phyloP scores from a whole-genome alignment of 345 rosid species.

The Syzygium aqueum region DNA sequence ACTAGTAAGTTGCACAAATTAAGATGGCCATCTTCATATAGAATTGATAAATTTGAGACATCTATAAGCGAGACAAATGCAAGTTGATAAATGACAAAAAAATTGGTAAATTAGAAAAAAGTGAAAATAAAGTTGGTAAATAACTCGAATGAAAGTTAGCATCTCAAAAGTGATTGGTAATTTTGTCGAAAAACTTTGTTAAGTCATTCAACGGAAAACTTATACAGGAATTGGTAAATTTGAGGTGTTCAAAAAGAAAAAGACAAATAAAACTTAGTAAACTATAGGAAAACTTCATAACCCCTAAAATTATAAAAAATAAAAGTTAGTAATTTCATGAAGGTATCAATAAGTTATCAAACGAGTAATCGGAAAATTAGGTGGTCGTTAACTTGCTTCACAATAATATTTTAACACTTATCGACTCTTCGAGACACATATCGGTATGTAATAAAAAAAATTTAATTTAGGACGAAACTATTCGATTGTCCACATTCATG shows the following conservation, averaged over 20 bases:
- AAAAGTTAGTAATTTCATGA: not conserved
- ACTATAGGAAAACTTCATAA: not conserved
- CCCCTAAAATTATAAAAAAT: not conserved
- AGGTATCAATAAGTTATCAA: not conserved
- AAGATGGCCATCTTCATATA: not conserved
- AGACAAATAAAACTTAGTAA: not conserved
- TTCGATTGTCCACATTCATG: too few species aligned
- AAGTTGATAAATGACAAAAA: not conserved
- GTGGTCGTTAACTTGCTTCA: fast-evolving
- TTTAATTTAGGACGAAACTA: too few species aligned
- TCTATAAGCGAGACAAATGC: not conserved
- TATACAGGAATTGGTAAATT: not conserved
- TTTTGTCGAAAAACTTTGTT: not conserved
- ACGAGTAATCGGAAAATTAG: not conserved
- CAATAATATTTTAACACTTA: not conserved
- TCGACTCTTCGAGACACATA: not conserved
- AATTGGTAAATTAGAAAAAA: not conserved
- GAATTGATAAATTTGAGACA: not conserved
- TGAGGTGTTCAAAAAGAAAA: not conserved
- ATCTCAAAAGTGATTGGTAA: not conserved
- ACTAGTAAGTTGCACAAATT: not conserved
- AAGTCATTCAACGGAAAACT: not conserved
- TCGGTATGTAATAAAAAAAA: not conserved
- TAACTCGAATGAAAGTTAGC: not conserved
- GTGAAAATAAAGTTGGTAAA: not conserved